A percentile compares a stretch with the other conserved stretches of the same genome.
Evolutionary conservation across 768 basidiomycete genomes (phyloP).

Genomic region (Coprinellus micaceus): DNA sequence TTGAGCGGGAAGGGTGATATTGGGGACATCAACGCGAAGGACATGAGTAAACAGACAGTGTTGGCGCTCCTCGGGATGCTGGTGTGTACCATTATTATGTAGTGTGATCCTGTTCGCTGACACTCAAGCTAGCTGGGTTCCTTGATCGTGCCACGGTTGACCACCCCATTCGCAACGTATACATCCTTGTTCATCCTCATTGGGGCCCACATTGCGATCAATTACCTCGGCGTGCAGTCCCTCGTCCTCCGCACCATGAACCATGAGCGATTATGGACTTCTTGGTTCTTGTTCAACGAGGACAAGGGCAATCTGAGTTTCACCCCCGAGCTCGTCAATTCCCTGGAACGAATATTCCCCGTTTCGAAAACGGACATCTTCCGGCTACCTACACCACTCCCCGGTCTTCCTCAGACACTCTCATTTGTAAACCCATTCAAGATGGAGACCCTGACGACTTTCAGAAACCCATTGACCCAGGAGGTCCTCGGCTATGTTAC

Average conservation of each 20-base stretch:
- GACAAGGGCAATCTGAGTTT: constrained; percentile 1
- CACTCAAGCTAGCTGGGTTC: constrained; percentile 49
- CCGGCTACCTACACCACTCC: constrained; percentile 21
- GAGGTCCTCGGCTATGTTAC: constrained; percentile 39
- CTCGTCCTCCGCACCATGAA: constrained; percentile 58
- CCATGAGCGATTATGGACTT: constrained; percentile 51
- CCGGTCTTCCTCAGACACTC: constrained; percentile 29
- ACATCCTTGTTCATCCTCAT: constrained; percentile 48
- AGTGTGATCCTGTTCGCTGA: neutral
- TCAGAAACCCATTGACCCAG: constrained; percentile 31
- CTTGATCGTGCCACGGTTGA: constrained; percentile 53
- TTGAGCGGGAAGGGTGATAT: constrained; percentile 52
- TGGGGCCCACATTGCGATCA: constrained; percentile 50
- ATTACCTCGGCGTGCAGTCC: constrained; percentile 58
- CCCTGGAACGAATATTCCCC: constrained; percentile 7
- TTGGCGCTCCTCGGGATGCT: constrained; percentile 65
- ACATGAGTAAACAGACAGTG: constrained; percentile 68
- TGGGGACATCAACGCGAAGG: constrained; percentile 71
- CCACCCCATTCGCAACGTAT: constrained; percentile 46
- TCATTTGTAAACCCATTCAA: constrained; percentile 41
- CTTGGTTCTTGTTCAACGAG: constrained; percentile 42
- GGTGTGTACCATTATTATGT: constrained; percentile 32
- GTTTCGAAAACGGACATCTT: constrained; percentile 15
- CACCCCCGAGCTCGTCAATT: constrained; percentile 7
- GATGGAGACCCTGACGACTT: constrained; percentile 36